Percentiles rank a stretch among this genome's conserved stretches.
Evolutionary conservation across 176 grass and related monocot genomes (phyloP).

Genomic region (Oryza officinalis): DNA sequence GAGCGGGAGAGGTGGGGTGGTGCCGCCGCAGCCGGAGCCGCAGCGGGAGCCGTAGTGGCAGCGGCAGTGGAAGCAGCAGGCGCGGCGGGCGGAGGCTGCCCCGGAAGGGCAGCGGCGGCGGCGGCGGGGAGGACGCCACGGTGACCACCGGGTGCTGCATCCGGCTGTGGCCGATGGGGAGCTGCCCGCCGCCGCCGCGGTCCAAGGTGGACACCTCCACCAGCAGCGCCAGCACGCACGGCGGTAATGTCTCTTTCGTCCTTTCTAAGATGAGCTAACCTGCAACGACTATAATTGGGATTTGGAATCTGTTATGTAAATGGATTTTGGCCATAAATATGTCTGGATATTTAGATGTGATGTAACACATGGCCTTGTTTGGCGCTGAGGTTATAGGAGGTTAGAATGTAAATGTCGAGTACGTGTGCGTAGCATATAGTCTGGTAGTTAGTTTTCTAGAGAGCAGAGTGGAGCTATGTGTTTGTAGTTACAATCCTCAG

Average conservation of each 20-base stretch:
- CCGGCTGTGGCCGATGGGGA: conserved; percentile 48
- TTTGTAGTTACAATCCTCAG: not conserved
- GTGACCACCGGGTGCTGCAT: conserved; percentile 58
- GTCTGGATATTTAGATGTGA: not conserved
- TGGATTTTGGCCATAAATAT: not conserved
- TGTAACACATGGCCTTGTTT: not conserved
- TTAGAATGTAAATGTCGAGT: not conserved
- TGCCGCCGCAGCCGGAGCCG: conserved; percentile 43
- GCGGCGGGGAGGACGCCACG: conserved; percentile 14
- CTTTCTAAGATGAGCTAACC: not conserved
- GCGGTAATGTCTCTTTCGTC: conserved; percentile 35
- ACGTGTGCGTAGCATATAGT: not conserved
- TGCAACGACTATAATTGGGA: not conserved
- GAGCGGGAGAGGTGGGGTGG: conserved; percentile 58
- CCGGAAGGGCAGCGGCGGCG: conserved; percentile 13
- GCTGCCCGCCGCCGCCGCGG: conserved; percentile 37
- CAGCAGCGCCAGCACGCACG: conserved; percentile 59
- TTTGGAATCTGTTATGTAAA: not conserved
- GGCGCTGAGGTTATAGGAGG: conserved; percentile 1
- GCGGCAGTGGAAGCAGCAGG: not conserved
- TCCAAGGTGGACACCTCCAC: conserved; percentile 66
- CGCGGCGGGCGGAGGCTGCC: not conserved
- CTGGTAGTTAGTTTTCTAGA: conserved; percentile 21
- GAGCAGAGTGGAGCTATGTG: not conserved
- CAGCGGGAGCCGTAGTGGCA: conserved; percentile 17